These are phyloP conservation scores for Oxytropis ochrocephala DNA, from an alignment of 306 rosid genomes.

Conservation along the genomic window DNA sequence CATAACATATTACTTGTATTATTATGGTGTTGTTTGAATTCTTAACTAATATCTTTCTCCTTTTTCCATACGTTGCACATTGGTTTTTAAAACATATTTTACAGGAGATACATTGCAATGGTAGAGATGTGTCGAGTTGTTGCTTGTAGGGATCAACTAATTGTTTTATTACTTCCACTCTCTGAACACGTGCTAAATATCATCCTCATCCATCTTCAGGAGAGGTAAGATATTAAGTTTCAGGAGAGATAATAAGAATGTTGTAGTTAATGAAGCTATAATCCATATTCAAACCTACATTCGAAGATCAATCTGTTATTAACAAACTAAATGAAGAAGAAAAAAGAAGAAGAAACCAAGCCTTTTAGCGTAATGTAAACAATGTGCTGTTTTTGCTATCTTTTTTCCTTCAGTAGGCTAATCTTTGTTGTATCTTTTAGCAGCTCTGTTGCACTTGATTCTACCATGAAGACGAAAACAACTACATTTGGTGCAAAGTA, in stretches of 20 bases:
- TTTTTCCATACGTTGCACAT: background rate
- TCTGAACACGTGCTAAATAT: slow-evolving; percentile 73
- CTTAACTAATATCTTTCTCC: background rate
- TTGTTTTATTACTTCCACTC: slow-evolving; percentile 62
- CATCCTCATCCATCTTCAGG: slow-evolving; percentile 75
- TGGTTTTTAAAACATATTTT: slow-evolving; percentile 26
- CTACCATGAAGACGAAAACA: slow-evolving; percentile 33
- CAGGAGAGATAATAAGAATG: background rate
- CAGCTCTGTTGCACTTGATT: slow-evolving; percentile 47
- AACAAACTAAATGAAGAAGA: background rate
- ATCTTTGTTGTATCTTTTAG: slow-evolving; percentile 14
- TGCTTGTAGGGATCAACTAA: slow-evolving; percentile 63
- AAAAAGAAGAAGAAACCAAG: background rate
- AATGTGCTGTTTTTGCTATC: background rate
- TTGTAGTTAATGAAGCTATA: background rate
- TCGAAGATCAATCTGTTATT: background rate
- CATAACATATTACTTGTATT: background rate
- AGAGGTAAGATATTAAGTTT: slow-evolving; percentile 45
- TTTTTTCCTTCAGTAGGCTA: background rate
- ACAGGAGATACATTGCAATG: slow-evolving; percentile 90
- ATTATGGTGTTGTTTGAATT: background rate
- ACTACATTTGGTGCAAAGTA: slow-evolving; percentile 43
- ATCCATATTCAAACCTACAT: background rate
- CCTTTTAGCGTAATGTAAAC: background rate
- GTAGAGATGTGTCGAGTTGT: slow-evolving; percentile 91